Percentiles rank a stretch among this genome's conserved stretches.
phyloP scores from a whole-genome alignment of 1,139 yeast species.

The Hyphopichia fennica region DNA sequence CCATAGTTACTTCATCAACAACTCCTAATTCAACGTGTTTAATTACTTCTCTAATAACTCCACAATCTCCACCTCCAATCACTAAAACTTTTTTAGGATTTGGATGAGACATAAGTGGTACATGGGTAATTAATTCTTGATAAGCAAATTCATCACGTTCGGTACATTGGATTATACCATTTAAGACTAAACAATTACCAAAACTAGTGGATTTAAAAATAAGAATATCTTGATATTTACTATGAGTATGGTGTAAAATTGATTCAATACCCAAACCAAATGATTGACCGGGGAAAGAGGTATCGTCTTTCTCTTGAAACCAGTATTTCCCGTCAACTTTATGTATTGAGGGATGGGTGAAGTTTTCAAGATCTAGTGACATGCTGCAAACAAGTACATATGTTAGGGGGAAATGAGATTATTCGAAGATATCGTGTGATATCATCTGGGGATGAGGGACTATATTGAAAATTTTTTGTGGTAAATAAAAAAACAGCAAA shows the following conservation, averaged over 20 bases:
- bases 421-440: background rate
- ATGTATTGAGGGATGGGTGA: background rate
- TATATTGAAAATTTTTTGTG: no score
- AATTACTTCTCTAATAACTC: conserved; percentile 80
- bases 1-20: conserved; percentile 72
- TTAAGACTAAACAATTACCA: conserved; percentile 83
- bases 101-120: conserved; percentile 75
- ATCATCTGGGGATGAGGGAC: no score
- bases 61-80: conserved; percentile 95
- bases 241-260: conserved; percentile 36
- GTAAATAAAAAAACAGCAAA: no score
- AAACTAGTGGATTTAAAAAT: conserved; percentile 73
- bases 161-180: conserved; percentile 85
- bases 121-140: conserved; percentile 85
- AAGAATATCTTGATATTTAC: conserved; percentile 50
- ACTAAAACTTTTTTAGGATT: conserved; percentile 74
- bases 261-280: conserved; percentile 37
- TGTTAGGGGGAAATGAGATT: no score
- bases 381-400: background rate
- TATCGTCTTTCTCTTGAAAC: conserved; percentile 40
- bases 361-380: background rate
- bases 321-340: conserved; percentile 29
- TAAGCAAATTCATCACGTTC: conserved; percentile 89
- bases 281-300: conserved; percentile 46
- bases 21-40: conserved; percentile 58